A percentile compares a stretch with the other conserved stretches of the same genome.
phyloP scores from a whole-genome alignment of 1,139 yeast genomes.

The Spencermartinsiella ligniputridi region DNA sequence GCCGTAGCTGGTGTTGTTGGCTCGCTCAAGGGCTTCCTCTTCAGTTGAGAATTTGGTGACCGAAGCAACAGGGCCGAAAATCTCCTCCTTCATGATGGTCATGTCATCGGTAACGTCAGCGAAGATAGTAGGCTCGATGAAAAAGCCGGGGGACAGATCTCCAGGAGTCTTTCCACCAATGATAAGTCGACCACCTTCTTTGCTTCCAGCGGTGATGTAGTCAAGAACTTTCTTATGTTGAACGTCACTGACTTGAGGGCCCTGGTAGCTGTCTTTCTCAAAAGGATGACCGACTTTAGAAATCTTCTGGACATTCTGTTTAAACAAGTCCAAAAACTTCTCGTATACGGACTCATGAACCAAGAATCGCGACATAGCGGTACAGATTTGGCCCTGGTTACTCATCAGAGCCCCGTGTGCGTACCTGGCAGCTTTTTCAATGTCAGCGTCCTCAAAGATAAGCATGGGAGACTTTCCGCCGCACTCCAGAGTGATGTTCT shows the following conservation, averaged over 20 bases:
- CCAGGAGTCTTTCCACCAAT: constrained; percentile 81
- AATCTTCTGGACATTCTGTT: constrained; percentile 55
- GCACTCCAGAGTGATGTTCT: constrained; percentile 75
- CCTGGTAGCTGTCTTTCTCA: constrained; percentile 67
- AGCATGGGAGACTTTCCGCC: constrained; percentile 85
- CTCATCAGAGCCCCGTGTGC: constrained; percentile 59
- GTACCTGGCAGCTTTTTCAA: constrained; percentile 54
- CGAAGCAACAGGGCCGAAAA: constrained; percentile 84
- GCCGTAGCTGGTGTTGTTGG: constrained; percentile 73
- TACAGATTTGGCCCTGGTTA: constrained; percentile 84
- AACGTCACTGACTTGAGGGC: constrained; percentile 74
- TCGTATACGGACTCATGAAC: constrained; percentile 74
- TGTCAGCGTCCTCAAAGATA: constrained; percentile 66
- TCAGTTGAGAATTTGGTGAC: constrained; percentile 63
- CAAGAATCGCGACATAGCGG: constrained; percentile 78
- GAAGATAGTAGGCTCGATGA: constrained; percentile 65
- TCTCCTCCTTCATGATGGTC: constrained; percentile 65
- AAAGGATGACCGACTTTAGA: constrained; percentile 81
- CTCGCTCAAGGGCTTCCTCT: constrained; percentile 65
- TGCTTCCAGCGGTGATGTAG: constrained; percentile 67
- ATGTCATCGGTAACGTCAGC: constrained; percentile 59
- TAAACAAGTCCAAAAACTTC: constrained; percentile 51
- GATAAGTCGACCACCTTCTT: constrained; percentile 67
- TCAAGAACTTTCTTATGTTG: constrained; percentile 72
- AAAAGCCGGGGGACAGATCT: constrained; percentile 74